Conservation (phyloP, 179 eudicot genomes). For the Beta corolliflora region DNA sequence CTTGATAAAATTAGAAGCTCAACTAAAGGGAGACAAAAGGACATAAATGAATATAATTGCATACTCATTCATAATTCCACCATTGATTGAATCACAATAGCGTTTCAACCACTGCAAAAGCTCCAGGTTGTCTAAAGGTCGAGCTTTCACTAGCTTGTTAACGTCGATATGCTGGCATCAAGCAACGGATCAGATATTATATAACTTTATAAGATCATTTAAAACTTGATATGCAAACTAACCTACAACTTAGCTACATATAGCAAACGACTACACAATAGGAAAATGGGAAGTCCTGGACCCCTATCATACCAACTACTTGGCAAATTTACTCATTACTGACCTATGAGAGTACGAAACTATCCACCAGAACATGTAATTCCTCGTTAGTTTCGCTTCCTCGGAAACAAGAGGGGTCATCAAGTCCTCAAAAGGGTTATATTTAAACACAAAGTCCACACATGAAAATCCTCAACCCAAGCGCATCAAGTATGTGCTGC, state of each 20-base stretch:
- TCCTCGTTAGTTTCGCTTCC: background rate
- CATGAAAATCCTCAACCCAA: background rate
- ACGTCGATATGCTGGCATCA: conserved; percentile 82
- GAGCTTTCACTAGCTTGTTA: conserved; percentile 77
- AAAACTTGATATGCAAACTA: background rate
- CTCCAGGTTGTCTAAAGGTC: conserved; percentile 93
- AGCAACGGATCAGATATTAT: conserved; percentile 1
- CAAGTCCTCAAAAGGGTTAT: background rate
- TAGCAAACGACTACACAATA: background rate
- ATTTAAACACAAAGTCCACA: conserved; percentile 1
- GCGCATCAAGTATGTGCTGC: background rate
- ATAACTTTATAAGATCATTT: background rate
- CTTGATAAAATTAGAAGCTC: background rate
- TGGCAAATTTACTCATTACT: background rate
- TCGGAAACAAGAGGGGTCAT: background rate
- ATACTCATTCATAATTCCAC: conserved; percentile 92
- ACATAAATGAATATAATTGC: background rate
- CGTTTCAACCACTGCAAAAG: conserved; percentile 96
- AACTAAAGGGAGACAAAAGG: background rate
- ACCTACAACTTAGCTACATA: background rate
- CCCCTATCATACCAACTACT: background rate
- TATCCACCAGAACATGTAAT: background rate
- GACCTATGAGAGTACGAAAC: background rate
- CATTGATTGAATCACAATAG: conserved; percentile 85
- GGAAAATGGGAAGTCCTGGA: background rate